These are phyloP conservation scores for Colletotrichum spaethianum DNA, from an alignment of 2,329 filamentous ascomycete genomes.

Conservation along the genomic window DNA sequence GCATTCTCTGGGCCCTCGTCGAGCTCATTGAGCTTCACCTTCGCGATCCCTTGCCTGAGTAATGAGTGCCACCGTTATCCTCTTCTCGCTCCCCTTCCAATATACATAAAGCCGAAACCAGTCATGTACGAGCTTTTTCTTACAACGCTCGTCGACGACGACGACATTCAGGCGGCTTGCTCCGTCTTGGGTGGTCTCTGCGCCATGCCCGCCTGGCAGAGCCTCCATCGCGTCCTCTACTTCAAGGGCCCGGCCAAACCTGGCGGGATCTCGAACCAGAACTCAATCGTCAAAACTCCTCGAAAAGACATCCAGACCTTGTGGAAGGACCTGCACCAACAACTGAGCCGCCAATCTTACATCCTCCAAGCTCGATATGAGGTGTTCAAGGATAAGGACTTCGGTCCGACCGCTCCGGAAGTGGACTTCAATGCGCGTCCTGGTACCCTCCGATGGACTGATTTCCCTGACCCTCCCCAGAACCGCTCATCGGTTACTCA, in stretches of 20 bases:
- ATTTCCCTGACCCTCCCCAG: conserved; percentile 71
- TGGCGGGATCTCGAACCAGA: conserved; percentile 60
- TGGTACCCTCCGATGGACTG: conserved; percentile 70
- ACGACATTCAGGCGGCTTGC: conserved; percentile 63
- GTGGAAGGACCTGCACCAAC: conserved; percentile 70
- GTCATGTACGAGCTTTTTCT: conserved; percentile 73
- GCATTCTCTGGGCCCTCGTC: neutral
- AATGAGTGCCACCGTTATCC: neutral
- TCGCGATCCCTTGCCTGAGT: neutral
- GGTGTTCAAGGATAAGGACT: conserved; percentile 62
- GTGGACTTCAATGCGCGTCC: conserved; percentile 58
- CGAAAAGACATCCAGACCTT: conserved; percentile 53
- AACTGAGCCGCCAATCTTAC: conserved; percentile 70
- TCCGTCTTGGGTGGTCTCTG: conserved; percentile 71
- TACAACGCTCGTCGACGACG: conserved; percentile 65
- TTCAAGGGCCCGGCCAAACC: conserved; percentile 64
- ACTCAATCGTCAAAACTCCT: conserved; percentile 45
- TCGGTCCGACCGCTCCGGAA: conserved; percentile 53
- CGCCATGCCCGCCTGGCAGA: conserved; percentile 67
- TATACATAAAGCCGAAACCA: neutral
- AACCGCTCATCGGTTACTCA: conserved; percentile 62
- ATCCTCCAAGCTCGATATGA: conserved; percentile 70
- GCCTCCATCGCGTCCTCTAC: conserved; percentile 66
- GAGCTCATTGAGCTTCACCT: neutral
- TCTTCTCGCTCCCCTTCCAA: neutral